phyloP scores from a whole-genome alignment of 768 basidiomycete species.

The Panellus pusillus region DNA sequence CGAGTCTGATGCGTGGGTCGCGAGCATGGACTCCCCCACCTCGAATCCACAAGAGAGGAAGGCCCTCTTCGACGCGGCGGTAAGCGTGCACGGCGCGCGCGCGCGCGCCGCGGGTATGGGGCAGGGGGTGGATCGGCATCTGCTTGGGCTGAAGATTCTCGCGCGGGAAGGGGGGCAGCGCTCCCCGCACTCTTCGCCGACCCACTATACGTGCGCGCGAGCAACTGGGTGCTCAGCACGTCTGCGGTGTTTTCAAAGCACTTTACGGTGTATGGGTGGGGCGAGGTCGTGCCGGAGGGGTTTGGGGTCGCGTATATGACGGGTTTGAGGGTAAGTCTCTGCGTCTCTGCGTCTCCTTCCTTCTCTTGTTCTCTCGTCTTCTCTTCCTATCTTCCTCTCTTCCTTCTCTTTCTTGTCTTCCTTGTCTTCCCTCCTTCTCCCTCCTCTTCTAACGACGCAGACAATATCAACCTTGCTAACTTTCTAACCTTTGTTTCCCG shows the following conservation, averaged over 20 bases:
- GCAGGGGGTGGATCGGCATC: slow-evolving; percentile 83
- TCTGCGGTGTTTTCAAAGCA: slow-evolving; percentile 86
- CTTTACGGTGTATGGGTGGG: slow-evolving; percentile 90
- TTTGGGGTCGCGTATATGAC: slow-evolving; percentile 96
- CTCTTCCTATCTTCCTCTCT: no score
- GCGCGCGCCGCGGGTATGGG: slow-evolving; percentile 67
- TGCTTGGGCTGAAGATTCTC: slow-evolving; percentile 79
- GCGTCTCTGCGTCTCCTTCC: slow-evolving; percentile 20
- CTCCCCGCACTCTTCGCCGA: slow-evolving; percentile 75
- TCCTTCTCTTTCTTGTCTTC: no score
- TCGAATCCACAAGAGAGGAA: no score
- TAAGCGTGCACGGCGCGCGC: slow-evolving; percentile 62
- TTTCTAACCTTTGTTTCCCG: background rate
- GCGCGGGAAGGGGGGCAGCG: slow-evolving; percentile 66
- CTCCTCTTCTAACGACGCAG: no score
- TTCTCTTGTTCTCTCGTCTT: no score
- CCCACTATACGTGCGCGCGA: slow-evolving; percentile 68
- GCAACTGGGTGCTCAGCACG: slow-evolving; percentile 88
- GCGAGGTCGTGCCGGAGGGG: slow-evolving; percentile 91
- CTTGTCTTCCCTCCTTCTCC: no score
- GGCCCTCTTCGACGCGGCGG: slow-evolving; percentile 56
- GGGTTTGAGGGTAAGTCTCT: slow-evolving; percentile 66
- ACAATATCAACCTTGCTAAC: no score
- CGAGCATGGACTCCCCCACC: slow-evolving; percentile 80
- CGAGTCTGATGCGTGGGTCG: slow-evolving; percentile 78